Evolutionary conservation across 129 eudicot genomes (phyloP).

Genomic region (Silybum marianum): DNA sequence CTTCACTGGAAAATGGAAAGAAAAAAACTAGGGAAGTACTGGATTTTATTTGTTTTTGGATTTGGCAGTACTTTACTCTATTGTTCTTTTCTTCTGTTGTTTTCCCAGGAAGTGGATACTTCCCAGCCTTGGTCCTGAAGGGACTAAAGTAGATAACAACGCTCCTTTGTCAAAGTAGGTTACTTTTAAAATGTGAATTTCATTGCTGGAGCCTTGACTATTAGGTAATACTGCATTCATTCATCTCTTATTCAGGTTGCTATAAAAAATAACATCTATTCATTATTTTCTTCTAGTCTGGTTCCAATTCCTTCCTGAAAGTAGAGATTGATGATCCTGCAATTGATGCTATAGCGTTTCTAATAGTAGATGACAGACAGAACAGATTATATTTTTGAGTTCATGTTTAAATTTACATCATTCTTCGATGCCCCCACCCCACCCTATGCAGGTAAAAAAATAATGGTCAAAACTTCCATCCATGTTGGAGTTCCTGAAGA

Average conservation of each 20-base stretch:
- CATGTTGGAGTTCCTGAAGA: too few species aligned
- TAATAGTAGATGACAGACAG: conserved; percentile 76
- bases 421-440: conserved; percentile 1
- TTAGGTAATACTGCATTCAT: conserved; percentile 10
- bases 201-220: neutral
- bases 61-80: neutral
- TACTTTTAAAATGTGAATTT: neutral
- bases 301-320: conserved; percentile 54
- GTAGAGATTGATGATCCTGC: conserved; percentile 87
- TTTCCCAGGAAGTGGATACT: conserved; percentile 64
- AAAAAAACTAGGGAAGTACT: neutral
- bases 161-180: conserved; percentile 79
- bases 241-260: conserved; percentile 14
- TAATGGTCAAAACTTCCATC: too few species aligned
- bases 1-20: too few species aligned
- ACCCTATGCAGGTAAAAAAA: conserved; percentile 56
- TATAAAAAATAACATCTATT: conserved; percentile 3
- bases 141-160: conserved; percentile 62
- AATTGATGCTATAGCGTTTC: conserved; percentile 81
- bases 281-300: conserved; percentile 52
- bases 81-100: neutral
- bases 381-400: conserved; percentile 60
- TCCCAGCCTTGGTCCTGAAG: conserved; percentile 67
- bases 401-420: neutral
- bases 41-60: conserved; percentile 3